Base-by-base conservation (phyloP, 495 filamentous ascomycete genomes). In the Aspergillus cristatus region DNA sequence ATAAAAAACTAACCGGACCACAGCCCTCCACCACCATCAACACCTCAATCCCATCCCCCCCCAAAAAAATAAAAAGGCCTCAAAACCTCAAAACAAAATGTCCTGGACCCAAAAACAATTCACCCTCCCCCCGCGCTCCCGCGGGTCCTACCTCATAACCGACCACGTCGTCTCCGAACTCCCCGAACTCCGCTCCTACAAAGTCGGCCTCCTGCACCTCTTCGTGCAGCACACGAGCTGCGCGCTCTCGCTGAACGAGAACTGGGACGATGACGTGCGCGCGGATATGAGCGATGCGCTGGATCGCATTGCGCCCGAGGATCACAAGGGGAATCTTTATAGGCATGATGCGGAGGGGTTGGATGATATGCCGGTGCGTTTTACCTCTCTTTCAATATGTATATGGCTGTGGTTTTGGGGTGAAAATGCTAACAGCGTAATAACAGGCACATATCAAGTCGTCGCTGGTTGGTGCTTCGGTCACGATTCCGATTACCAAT, bases 141-240 rank as follows among this genome's bases (percentile, higher is more conserved):
- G 89, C 32, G 91, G 91, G 60, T 82, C 77, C 42, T 94, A 96
- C 70, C 84, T 98, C 28, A 72, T 97, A 55, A 96, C 90, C 42
- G 69, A 81, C 51, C 62, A 78, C 34, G 73, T 98, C 38, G 33
- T 75, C 18, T 58, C 60, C 28, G 63, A 76, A 25, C 60, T 97
- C 0, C 86, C 89, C 3, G 82, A 94, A 58, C 66, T 98, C 47
- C 63, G 62, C 32, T 47, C 66, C 40, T 91, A 94, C 74, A 87
- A 86, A 57, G 70, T 88, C 43, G 91, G 91, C 22, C 65, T 97
- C 41, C 66, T 97, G 42, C 78, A 94, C 51, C 70, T 95, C 32
- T 95, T 95, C 61, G 66, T 94, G 31, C 86, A 95, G 63, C 88
- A 95, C 64, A 95, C 88, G 16, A 82, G 76, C 55, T 89, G 84